A percentile compares a stretch with the other conserved stretches of the same genome.
Evolutionary conservation across 495 filamentous ascomycete species (phyloP).

Genomic region (Penicillium crystallinum): DNA sequence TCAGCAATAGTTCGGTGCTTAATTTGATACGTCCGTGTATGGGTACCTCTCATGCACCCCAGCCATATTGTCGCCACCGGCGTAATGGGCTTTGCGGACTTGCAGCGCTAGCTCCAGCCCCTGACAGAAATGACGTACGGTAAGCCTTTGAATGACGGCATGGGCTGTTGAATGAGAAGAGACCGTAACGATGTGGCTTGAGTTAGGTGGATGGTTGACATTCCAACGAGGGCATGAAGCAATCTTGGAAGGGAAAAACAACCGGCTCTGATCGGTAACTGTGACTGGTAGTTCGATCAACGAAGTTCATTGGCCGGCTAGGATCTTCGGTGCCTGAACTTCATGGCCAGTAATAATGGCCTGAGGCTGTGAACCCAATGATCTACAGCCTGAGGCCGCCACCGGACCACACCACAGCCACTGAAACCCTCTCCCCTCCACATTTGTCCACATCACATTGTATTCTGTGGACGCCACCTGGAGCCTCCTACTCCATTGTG

Average conservation of each 20-base stretch:
- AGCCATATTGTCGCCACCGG: background rate
- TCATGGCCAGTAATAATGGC: background rate
- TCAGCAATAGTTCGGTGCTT: background rate
- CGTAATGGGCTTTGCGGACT: background rate
- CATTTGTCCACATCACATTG: background rate
- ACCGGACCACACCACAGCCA: conserved; percentile 2
- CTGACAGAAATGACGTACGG: background rate
- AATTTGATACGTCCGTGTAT: background rate
- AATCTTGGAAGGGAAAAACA: background rate
- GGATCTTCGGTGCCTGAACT: background rate
- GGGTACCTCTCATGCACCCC: background rate
- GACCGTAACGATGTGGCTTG: background rate
- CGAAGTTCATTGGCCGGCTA: background rate
- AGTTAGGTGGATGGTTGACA: background rate
- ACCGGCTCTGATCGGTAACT: too few species aligned
- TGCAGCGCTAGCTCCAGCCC: background rate
- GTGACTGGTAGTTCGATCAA: background rate
- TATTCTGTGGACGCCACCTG: background rate
- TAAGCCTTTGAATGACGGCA: background rate
- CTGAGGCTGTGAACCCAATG: conserved; percentile 3
- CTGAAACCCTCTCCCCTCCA: background rate
- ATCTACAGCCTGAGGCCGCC: background rate
- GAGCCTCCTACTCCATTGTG: background rate
- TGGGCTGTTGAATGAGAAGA: background rate
- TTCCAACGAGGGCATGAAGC: background rate